Conservation (phyloP, 2,329 filamentous ascomycete species). For the Pseudocercospora crystallina region DNA sequence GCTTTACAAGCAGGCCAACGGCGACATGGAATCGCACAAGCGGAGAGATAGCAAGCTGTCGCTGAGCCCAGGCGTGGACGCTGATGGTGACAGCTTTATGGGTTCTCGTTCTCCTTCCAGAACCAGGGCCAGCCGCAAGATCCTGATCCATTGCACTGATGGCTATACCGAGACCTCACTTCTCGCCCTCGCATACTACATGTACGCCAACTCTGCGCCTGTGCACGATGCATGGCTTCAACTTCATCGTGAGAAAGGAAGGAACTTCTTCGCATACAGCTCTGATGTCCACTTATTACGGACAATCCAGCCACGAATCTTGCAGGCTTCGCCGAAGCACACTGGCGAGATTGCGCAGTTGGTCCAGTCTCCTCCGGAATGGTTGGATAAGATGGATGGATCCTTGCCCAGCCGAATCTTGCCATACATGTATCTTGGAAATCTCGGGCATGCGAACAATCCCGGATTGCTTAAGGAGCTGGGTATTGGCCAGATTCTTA, state of each 20-base stretch:
- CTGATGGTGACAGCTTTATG: conserved; percentile 60
- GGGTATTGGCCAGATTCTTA: conserved; percentile 84
- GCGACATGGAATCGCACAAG: conserved; percentile 24
- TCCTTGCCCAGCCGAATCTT: conserved; percentile 86
- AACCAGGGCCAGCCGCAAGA: conserved; percentile 55
- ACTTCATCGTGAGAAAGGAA: conserved; percentile 74
- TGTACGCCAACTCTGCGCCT: conserved; percentile 80
- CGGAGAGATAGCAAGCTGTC: conserved; percentile 46
- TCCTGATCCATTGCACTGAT: conserved; percentile 90
- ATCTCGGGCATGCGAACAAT: conserved; percentile 91
- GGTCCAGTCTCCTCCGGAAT: conserved; percentile 65
- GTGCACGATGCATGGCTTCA: conserved; percentile 84
- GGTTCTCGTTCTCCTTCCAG: conserved; percentile 14
- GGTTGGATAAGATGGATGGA: conserved; percentile 82
- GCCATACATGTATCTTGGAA: conserved; percentile 95
- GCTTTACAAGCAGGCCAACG: conserved; percentile 79
- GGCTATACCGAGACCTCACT: conserved; percentile 95
- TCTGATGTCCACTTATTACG: conserved; percentile 83
- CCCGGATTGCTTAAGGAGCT: conserved; percentile 75
- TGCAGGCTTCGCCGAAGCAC: conserved; percentile 65
- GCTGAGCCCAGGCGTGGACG: conserved; percentile 38
- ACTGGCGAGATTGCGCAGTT: conserved; percentile 52
- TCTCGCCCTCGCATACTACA: conserved; percentile 85
- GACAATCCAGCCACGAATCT: conserved; percentile 71
- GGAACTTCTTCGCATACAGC: conserved; percentile 96